Evolutionary conservation across 129 eudicot species (phyloP).

Genomic region (Saussurea involucrata): DNA sequence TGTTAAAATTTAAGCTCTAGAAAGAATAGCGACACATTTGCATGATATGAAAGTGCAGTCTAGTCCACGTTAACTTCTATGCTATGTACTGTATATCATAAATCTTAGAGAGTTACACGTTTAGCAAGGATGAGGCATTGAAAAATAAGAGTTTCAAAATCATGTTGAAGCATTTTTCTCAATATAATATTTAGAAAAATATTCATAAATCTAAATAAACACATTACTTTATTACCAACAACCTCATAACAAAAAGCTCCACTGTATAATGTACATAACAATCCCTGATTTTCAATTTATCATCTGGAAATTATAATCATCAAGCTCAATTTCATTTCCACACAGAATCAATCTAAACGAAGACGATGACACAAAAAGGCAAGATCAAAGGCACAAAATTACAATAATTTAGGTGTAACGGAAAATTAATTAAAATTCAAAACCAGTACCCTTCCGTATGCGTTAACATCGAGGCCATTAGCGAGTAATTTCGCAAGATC

Average conservation of each 20-base stretch:
- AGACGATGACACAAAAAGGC: not conserved
- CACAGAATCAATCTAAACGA: not conserved
- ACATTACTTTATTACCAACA: not conserved
- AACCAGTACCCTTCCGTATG: slow-evolving; percentile 73
- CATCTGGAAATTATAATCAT: slow-evolving; percentile 8
- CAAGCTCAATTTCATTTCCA: not conserved
- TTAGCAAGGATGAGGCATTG: not conserved
- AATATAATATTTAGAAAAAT: not conserved
- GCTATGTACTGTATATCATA: not conserved
- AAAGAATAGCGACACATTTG: not conserved
- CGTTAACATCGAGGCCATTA: slow-evolving; percentile 89
- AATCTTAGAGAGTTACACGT: not conserved
- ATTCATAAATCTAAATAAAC: not conserved
- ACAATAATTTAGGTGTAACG: not conserved
- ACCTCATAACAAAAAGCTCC: not conserved
- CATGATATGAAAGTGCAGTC: not conserved
- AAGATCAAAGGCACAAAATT: not conserved
- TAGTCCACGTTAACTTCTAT: not conserved
- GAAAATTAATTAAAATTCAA: not conserved
- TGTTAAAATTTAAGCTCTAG: not conserved
- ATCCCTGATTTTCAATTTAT: not conserved
- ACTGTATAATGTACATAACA: not conserved
- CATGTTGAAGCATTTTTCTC: not conserved
- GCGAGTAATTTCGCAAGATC: slow-evolving; percentile 85
- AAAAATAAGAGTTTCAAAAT: not conserved